These are phyloP conservation scores for Antrodiella citrinella DNA, from an alignment of 768 basidiomycete species.

Conservation along the genomic window DNA sequence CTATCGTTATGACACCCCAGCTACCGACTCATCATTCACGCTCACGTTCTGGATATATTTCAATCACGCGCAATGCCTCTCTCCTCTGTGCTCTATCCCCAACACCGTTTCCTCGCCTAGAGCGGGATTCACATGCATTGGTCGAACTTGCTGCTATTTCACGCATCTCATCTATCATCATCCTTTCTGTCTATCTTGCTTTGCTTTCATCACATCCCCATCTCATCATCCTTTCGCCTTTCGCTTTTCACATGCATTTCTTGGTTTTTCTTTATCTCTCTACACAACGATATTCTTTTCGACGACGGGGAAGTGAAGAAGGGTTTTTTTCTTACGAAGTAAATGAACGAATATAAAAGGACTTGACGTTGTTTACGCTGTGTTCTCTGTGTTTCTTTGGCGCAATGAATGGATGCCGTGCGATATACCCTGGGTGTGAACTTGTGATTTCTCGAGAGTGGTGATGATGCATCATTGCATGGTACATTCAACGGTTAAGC, in stretches of 20 bases:
- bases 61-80: background rate
- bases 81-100: background rate
- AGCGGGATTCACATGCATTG: background rate
- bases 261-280: background rate
- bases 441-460: no score
- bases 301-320: background rate
- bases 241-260: background rate
- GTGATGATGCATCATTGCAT: background rate
- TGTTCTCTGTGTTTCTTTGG: background rate
- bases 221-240: no score
- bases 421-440: no score
- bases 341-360: background rate
- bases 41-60: background rate
- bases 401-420: background rate
- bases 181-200: background rate
- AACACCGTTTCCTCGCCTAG: background rate
- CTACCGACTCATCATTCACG: background rate
- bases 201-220: background rate
- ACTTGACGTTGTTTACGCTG: background rate
- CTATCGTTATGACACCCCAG: background rate
- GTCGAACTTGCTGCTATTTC: background rate
- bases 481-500: background rate
- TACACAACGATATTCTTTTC: background rate
- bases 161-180: background rate
- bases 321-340: no score